Evolutionary conservation across 2,329 filamentous ascomycete genomes (phyloP).

Genomic region (Claviceps sp.): DNA sequence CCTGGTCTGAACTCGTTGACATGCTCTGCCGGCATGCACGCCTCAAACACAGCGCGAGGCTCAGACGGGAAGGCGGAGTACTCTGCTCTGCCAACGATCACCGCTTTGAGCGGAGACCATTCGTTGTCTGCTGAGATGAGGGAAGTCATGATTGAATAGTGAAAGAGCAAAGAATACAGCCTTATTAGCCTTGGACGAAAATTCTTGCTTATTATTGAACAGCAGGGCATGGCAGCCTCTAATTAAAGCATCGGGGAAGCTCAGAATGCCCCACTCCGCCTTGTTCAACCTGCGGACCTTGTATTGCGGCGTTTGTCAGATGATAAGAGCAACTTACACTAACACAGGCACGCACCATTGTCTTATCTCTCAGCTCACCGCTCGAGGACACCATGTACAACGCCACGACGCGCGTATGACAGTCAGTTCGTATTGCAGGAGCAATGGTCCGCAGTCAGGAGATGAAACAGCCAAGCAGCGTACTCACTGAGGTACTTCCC

Average conservation of each 20-base stretch:
- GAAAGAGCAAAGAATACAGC: neutral
- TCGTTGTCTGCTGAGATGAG: constrained; percentile 12
- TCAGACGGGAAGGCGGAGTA: constrained; percentile 13
- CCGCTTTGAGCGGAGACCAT: constrained; percentile 14
- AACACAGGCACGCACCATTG: neutral
- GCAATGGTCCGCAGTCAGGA: neutral
- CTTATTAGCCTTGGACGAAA: neutral
- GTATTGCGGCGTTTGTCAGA: neutral
- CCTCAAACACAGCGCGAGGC: constrained; percentile 11
- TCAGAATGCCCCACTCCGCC: neutral
- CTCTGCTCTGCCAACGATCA: constrained; percentile 15
- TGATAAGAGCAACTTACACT: neutral
- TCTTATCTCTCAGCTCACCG: too few relatives aligned
- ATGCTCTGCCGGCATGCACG: constrained; percentile 9
- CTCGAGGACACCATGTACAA: too few relatives aligned
- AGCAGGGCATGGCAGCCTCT: neutral
- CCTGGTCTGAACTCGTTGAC: constrained; percentile 9
- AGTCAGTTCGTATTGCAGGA: neutral
- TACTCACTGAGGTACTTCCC: neutral
- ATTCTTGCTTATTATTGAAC: neutral
- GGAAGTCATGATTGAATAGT: neutral
- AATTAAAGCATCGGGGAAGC: neutral
- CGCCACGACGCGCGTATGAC: too few relatives aligned
- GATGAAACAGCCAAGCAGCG: neutral
- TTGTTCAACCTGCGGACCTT: neutral